phyloP scores from a whole-genome alignment of 306 rosid genomes.

The Vachellia collinsii region DNA sequence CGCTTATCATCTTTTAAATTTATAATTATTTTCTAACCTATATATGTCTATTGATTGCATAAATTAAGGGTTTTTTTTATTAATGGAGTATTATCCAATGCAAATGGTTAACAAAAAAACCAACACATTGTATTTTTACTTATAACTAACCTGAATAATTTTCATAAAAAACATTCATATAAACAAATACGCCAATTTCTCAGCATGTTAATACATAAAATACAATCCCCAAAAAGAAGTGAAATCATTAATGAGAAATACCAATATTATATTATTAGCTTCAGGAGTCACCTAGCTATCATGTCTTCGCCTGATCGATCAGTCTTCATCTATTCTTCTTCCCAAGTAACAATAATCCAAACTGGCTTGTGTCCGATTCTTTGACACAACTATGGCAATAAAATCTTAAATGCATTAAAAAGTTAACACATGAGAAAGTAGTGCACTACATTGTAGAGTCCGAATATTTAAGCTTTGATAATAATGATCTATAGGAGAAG shows the following conservation, averaged over 20 bases:
- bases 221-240: constrained; percentile 7
- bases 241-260: constrained; percentile 13
- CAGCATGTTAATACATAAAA: constrained; percentile 34
- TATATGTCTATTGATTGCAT: no score
- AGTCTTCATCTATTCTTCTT: constrained; percentile 33
- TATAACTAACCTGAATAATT: no score
- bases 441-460: background rate
- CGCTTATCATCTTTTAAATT: no score
- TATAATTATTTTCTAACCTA: no score
- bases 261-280: background rate
- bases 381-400: background rate
- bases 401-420: background rate
- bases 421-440: background rate
- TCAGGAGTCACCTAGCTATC: constrained; percentile 44
- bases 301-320: constrained; percentile 24
- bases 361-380: background rate
- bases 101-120: no score
- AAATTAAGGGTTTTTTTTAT: no score
- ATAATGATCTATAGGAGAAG: background rate
- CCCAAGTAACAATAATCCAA: background rate
- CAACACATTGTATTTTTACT: no score
- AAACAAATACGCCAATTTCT: constrained; percentile 33
- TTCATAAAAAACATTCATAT: constrained; percentile 29
- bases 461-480: background rate
- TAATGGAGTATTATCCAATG: no score